Base-by-base conservation (phyloP, 2,329 filamentous ascomycete genomes). In the Alternaria dauci region DNA sequence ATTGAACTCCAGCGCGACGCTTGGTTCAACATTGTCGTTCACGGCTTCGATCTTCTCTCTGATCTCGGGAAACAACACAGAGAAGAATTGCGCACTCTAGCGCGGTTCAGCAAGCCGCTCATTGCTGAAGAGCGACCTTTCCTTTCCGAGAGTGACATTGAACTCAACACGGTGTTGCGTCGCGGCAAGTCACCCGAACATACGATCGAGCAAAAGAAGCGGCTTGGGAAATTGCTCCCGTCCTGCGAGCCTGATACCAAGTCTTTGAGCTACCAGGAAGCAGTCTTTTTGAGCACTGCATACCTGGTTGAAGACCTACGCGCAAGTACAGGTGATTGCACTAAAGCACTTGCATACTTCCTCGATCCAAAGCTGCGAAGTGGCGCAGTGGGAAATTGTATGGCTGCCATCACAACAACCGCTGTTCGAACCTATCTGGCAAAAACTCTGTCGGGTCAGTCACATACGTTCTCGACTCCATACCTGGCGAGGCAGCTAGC, bases 1-100 rank as follows among this genome's bases (percentile, higher is more conserved):
- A 86, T 91, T 62, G 86, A 88, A 26, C 81, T 96, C 58, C 86
- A 95, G 68, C 89, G 94, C 53, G 94, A 99, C 82, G 92, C 93
- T 5, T 99, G 95, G 95, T 98, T 97, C 81, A 99, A 99, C 72
- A 93, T 98, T 63, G 92, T 94, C 23, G 91, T 97, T 0, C 95
- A 99, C 76, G 95, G 94, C 5, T 96, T 98, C 75, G 90, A 89
- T 9, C 84, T 90, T 11, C 86, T 86, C 16, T 94, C 93, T 0
- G 86, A 89, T 16, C 87, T 91, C 55, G 91, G 90, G 18, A 90
- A 89, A 74, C 87, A 87, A 67, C 88, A 96, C 70, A 79, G 89
- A 51, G 86, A 90, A 58, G 93, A 97, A 74, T 84, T 99, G 20
- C 88, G 91, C 25, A 84, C 92, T 36, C 89, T 99, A 75, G 94